Evolutionary conservation across 2,329 filamentous ascomycete species (phyloP).

Genomic region (Fusarium incarnatum): DNA sequence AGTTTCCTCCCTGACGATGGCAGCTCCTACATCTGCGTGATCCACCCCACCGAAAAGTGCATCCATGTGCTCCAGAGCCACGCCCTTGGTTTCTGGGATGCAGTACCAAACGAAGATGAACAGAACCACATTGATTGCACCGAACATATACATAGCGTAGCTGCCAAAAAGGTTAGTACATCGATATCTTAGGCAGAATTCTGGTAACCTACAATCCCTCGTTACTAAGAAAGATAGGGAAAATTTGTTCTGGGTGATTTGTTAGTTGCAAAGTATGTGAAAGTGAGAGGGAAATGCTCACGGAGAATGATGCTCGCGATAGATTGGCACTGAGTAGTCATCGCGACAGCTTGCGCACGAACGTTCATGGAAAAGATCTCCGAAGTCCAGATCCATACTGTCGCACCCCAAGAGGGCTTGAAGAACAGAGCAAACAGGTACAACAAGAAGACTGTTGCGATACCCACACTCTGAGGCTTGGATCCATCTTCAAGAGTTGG

Average conservation of each 20-base stretch:
- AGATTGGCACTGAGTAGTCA: constrained; percentile 19
- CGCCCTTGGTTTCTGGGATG: constrained; percentile 4
- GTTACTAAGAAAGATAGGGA: background rate
- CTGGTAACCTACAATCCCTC: constrained; percentile 1
- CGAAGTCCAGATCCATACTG: constrained; percentile 76
- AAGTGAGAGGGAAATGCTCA: background rate
- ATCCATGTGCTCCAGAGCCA: constrained; percentile 11
- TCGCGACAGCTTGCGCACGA: constrained; percentile 73
- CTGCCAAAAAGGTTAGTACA: background rate
- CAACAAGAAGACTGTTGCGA: constrained; percentile 73
- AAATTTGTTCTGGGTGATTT: background rate
- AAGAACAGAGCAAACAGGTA: constrained; percentile 75
- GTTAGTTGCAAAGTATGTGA: fast-evolving
- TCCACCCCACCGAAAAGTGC: background rate
- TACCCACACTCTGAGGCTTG: constrained; percentile 69
- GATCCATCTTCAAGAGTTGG: constrained; percentile 60
- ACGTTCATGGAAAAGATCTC: constrained; percentile 70
- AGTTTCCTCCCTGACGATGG: background rate
- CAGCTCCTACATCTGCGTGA: background rate
- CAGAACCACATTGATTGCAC: background rate
- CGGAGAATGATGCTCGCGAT: constrained; percentile 13
- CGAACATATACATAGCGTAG: constrained; percentile 16
- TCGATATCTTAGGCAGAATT: background rate
- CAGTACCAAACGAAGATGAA: constrained; percentile 11
- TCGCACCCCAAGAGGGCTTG: constrained; percentile 76